Percentiles rank a stretch among this genome's conserved stretches.
These are phyloP conservation scores for Arabidopsis lyrata DNA, from an alignment of 441 rosid genomes.

Conservation along the genomic window DNA sequence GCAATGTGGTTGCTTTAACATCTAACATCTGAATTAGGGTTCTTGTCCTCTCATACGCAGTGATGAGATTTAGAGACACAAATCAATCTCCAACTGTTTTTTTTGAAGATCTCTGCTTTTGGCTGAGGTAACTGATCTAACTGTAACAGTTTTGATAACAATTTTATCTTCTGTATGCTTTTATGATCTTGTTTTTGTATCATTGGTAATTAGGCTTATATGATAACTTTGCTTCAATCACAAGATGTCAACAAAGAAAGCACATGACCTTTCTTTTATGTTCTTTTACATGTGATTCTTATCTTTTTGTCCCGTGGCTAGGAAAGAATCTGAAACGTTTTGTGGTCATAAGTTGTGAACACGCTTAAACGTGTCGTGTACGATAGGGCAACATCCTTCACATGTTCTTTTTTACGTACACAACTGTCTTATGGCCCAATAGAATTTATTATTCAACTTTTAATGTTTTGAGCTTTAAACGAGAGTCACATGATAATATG, in stretches of 20 bases:
- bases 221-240: conserved; percentile 35
- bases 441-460: not conserved
- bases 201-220: conserved; percentile 22
- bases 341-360: conserved; percentile 39
- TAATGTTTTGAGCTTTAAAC: conserved; percentile 3
- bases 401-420: conserved; percentile 32
- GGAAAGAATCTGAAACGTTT: conserved; percentile 32
- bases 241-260: conserved; percentile 23
- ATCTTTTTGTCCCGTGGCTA: conserved; percentile 4
- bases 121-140: conserved; percentile 37
- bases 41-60: conserved; percentile 39
- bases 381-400: conserved; percentile 30
- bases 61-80: conserved; percentile 22
- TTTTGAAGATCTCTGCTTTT: conserved; percentile 38
- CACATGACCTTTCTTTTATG: conserved; percentile 4
- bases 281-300: conserved; percentile 29
- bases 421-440: conserved; percentile 5
- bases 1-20: conserved; percentile 37
- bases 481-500: conserved; percentile 26
- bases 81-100: not conserved
- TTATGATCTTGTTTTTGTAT: conserved; percentile 11
- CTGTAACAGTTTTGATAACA: not conserved
- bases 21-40: conserved; percentile 29
- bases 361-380: conserved; percentile 38
- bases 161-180: not conserved